These are phyloP conservation scores for Botrytis aclada DNA, from an alignment of 2,329 filamentous ascomycete species.

Conservation along the genomic window DNA sequence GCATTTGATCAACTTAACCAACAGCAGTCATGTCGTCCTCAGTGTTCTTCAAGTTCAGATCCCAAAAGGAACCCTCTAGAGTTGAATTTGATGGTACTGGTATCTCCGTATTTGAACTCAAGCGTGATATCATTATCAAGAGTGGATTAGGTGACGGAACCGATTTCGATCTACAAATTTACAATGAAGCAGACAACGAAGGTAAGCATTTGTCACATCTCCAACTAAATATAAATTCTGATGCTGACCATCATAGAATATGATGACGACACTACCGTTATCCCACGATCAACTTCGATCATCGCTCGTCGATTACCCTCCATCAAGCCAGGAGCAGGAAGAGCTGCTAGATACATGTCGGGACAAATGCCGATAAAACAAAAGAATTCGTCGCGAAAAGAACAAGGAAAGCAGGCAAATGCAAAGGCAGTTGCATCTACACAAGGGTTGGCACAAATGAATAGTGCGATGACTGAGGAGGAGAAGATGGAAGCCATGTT, in stretches of 20 bases:
- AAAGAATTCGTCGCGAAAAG: slow-evolving; percentile 71
- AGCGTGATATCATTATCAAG: slow-evolving; percentile 95
- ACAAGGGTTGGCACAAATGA: slow-evolving; percentile 62
- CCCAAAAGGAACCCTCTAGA: slow-evolving; percentile 88
- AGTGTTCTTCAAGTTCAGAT: slow-evolving; percentile 99
- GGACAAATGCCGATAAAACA: slow-evolving; percentile 91
- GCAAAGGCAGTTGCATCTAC: slow-evolving; percentile 53
- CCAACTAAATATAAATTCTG: slow-evolving; percentile 35
- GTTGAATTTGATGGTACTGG: slow-evolving; percentile 97
- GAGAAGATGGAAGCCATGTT: slow-evolving; percentile 93
- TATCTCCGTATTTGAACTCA: slow-evolving; percentile 97
- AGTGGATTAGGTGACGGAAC: slow-evolving; percentile 92
- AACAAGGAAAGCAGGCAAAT: slow-evolving; percentile 57
- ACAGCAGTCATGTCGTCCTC: slow-evolving; percentile 54
- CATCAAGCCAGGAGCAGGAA: slow-evolving; percentile 78
- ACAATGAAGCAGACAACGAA: slow-evolving; percentile 86
- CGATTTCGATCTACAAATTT: slow-evolving; percentile 94
- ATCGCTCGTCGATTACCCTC: slow-evolving; percentile 85
- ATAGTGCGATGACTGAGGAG: slow-evolving; percentile 82
- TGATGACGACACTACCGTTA: slow-evolving; percentile 96
- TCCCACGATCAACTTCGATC: slow-evolving; percentile 90
- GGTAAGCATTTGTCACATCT: slow-evolving; percentile 55
- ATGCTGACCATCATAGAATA: slow-evolving; percentile 64
- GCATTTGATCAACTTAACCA: slow-evolving; percentile 20
- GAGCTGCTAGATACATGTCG: slow-evolving; percentile 90